phyloP scores from a whole-genome alignment of 805 yeast species.

The Lachancea nothofagi region DNA sequence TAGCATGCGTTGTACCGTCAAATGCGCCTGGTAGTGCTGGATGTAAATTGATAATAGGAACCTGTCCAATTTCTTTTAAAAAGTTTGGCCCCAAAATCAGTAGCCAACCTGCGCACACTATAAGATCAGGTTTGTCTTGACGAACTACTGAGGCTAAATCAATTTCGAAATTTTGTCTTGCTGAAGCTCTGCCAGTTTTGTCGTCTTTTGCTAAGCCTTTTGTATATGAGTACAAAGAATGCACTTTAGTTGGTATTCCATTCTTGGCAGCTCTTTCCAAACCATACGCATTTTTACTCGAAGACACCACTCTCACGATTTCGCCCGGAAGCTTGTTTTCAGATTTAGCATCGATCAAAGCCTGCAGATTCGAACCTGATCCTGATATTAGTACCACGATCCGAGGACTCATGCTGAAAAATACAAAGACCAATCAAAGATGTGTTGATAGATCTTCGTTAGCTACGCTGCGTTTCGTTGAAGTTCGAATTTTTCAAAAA shows the following conservation, averaged over 20 bases:
- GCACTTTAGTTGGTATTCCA: slow-evolving; percentile 64
- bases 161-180: slow-evolving; percentile 66
- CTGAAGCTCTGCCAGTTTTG: slow-evolving; percentile 47
- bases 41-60: slow-evolving; percentile 87
- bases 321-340: slow-evolving; percentile 41
- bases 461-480: too few species aligned
- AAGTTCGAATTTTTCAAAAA: too few species aligned
- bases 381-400: slow-evolving; percentile 82
- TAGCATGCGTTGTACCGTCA: slow-evolving; percentile 90
- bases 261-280: slow-evolving; percentile 69
- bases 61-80: slow-evolving; percentile 55
- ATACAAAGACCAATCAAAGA: too few species aligned
- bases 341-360: slow-evolving; percentile 70
- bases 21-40: slow-evolving; percentile 97
- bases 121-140: slow-evolving; percentile 64
- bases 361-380: slow-evolving; percentile 92
- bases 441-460: too few species aligned
- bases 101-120: slow-evolving; percentile 99
- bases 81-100: slow-evolving; percentile 78
- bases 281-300: slow-evolving; percentile 83
- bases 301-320: slow-evolving; percentile 77
- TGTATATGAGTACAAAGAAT: slow-evolving; percentile 67
- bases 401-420: slow-evolving; percentile 23
- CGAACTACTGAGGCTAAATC: slow-evolving; percentile 72
- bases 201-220: slow-evolving; percentile 69